Percentiles rank a stretch among this genome's conserved stretches.
These are phyloP conservation scores for Guadua angustifolia DNA, from an alignment of 176 grass and related monocot species.

Conservation along the genomic window DNA sequence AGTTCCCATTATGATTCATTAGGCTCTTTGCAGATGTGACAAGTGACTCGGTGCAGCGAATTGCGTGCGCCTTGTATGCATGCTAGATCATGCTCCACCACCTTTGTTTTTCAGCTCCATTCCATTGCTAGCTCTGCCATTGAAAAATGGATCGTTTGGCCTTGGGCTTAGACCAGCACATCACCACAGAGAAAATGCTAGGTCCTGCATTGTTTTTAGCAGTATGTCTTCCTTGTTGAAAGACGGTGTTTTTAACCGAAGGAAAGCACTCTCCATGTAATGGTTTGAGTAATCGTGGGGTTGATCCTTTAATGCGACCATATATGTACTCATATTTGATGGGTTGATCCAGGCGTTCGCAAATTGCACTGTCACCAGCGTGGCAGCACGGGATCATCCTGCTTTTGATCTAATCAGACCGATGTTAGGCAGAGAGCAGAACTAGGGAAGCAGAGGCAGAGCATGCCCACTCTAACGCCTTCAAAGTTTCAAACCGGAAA, in stretches of 20 bases:
- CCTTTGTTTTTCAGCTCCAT: neutral
- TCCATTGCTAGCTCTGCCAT: neutral
- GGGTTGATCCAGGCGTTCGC: neutral
- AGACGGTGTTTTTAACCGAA: neutral
- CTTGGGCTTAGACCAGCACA: neutral
- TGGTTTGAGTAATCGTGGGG: neutral
- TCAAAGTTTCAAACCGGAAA: conserved; percentile 9
- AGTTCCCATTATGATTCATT: conserved; percentile 34
- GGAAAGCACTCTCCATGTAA: neutral
- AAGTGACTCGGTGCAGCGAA: conserved; percentile 45
- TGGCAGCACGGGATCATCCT: neutral
- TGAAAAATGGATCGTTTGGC: neutral
- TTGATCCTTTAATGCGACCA: neutral
- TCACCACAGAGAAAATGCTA: neutral
- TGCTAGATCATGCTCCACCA: conserved; percentile 38
- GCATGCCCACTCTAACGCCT: neutral
- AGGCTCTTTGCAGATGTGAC: conserved; percentile 38
- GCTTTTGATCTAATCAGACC: neutral
- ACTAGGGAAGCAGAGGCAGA: neutral
- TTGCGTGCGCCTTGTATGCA: neutral
- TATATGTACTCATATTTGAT: neutral
- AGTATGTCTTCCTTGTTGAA: neutral
- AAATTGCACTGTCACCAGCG: neutral
- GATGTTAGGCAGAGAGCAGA: conserved; percentile 22
- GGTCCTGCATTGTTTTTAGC: neutral